Base-by-base conservation (phyloP, 352 stramenopile species). In the Phytophthora meadii region DNA sequence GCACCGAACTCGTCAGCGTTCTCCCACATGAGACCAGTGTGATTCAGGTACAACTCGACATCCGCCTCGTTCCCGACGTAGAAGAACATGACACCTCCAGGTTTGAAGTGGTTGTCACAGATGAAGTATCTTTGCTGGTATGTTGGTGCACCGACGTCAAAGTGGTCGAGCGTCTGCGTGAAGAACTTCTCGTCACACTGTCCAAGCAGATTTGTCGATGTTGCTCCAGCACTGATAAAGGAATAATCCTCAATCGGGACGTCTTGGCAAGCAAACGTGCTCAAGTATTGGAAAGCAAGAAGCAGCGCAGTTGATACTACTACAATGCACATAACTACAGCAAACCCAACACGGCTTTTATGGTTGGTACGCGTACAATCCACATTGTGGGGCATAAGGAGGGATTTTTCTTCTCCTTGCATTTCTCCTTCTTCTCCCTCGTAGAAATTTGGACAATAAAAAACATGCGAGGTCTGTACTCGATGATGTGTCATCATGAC, bases 21-120 rank as follows among this genome's bases (percentile, higher is more conserved):
- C 68, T 98, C 94, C 93, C 94, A 99, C 92, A 99, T 98, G 46
- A 98, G 81, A 28, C 94, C 94, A 11, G 96, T 98, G 67, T 98
- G 87, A 69, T 98, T 98, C 19, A 99, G 76, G 72, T 99, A 99
- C 42, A 98, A 77, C 61, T 97, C 88, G 5, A 99, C 88, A 42
- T 98, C 82, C 6, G 92, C 94, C 71, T 99, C 97, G 68, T 99
- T 99, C 47, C 97, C 97, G 2, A 91, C 89, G 70, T 98, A 98
- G 71, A 98, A 97, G 63, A 98, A 96, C 61, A 98, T 95, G 28
- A 83, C 77, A 15, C 87, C 82, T 44, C 89, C 72, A 27, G 79
- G 74, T 50, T 62, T 74, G 64, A 71, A 88, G 61, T 85, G 72
- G 48, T 90, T 78, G 62, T 91, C 70, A 64, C 90, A 97, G 32